These are phyloP conservation scores for Exserohilum turcica DNA, from an alignment of 2,329 filamentous ascomycete genomes.

Conservation along the genomic window DNA sequence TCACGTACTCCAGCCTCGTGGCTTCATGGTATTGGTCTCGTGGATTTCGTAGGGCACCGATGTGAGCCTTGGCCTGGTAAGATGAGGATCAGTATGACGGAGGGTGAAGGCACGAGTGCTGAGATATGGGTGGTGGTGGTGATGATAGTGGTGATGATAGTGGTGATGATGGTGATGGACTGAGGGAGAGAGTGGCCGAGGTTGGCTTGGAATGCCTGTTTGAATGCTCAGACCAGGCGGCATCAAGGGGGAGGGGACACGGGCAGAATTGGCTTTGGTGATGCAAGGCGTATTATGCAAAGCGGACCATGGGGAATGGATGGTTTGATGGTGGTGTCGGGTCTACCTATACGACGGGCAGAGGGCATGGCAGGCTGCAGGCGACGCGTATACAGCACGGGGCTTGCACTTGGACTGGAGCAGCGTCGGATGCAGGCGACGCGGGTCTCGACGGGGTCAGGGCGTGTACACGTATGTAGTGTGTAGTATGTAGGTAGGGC, in stretches of 20 bases:
- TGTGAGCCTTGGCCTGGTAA: neutral
- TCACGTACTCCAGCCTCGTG: neutral
- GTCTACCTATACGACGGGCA: slow-evolving; percentile 5
- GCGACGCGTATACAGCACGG: neutral
- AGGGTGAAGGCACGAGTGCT: neutral
- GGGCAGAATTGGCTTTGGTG: neutral
- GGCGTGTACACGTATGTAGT: slow-evolving; percentile 4
- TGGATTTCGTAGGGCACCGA: neutral
- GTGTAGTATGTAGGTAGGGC: slow-evolving; percentile 1
- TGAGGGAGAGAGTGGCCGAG: too few species aligned
- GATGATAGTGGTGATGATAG: too few species aligned
- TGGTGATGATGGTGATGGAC: too few species aligned
- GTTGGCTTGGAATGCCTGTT: neutral
- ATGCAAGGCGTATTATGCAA: slow-evolving; percentile 8
- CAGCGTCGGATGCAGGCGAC: slow-evolving; percentile 10
- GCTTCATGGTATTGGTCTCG: slow-evolving; percentile 2
- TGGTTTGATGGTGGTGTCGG: neutral
- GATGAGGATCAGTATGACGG: neutral
- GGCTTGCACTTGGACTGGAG: too few species aligned
- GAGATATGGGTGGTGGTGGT: too few species aligned
- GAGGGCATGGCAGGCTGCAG: neutral
- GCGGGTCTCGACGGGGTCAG: slow-evolving; percentile 3
- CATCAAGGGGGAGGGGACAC: neutral
- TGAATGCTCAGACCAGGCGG: too few species aligned
- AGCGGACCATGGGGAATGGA: slow-evolving; percentile 1